Evolutionary conservation across 768 basidiomycete genomes (phyloP).

Genomic region (Pisolithus albus): DNA sequence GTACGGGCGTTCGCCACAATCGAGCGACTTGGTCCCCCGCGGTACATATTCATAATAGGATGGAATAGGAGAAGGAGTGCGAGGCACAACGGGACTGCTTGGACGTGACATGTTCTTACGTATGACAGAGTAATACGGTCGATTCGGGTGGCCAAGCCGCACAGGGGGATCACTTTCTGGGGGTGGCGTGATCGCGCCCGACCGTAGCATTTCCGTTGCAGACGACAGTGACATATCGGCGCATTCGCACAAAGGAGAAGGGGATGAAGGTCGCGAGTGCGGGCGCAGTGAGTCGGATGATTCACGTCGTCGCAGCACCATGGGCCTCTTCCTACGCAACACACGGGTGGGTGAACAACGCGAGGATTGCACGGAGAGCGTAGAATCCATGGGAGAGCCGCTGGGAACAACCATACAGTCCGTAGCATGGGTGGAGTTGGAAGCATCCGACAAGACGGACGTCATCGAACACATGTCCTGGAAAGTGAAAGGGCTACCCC

Average conservation of each 20-base stretch:
- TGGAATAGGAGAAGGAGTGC: conserved; percentile 22
- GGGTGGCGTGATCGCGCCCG: conserved; percentile 15
- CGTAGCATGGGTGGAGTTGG: conserved; percentile 15
- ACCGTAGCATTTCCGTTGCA: conserved; percentile 14
- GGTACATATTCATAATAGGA: conserved; percentile 18
- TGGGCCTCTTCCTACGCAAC: conserved; percentile 35
- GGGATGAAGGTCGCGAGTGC: conserved; percentile 15
- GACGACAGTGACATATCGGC: conserved; percentile 13
- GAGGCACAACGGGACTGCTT: conserved; percentile 26
- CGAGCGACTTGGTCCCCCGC: conserved; percentile 29
- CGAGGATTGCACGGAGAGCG: conserved; percentile 19
- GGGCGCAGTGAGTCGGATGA: conserved; percentile 18
- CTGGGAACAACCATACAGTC: conserved; percentile 14
- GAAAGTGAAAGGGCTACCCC: conserved; percentile 3
- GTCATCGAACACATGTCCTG: conserved; percentile 13
- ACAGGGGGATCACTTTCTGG: conserved; percentile 19
- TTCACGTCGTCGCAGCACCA: conserved; percentile 26
- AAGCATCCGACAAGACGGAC: conserved; percentile 18
- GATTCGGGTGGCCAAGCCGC: conserved; percentile 44
- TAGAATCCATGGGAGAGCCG: conserved; percentile 11
- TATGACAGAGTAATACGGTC: conserved; percentile 52
- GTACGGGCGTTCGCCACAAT: conserved; percentile 17
- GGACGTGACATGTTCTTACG: conserved; percentile 42
- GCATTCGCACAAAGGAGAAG: conserved; percentile 15
- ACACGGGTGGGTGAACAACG: conserved; percentile 26